Evolutionary conservation across 805 yeast species (phyloP), one percentile per base, ranked within the genome.

Genomic region (Kluyveromyces aestuarii): DNA sequence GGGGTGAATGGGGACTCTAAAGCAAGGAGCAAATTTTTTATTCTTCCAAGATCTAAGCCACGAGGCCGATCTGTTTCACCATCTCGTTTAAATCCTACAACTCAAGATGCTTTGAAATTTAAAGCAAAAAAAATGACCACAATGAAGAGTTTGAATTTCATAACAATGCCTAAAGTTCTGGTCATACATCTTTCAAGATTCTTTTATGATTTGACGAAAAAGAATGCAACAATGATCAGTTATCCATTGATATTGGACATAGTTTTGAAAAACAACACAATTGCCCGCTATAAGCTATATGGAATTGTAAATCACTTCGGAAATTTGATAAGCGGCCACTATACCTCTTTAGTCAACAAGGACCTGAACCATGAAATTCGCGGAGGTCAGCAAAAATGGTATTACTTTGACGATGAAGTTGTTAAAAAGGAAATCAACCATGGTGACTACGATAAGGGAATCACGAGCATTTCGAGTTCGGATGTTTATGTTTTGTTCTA

Each of bases 181-280:
- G 82, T 91, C 19, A 78, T 91, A 41, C 96, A 91, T 63, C 74
- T 91, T 53, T 89, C 95, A 53, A 71, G 99, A 55, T 91, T 91
- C 66, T 66, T 57, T 59, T 74, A 70, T 57, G 77, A 74, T 52
- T 62, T 80, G 39, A 74, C 81, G 1, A 80, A 79, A 57, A 79
- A 80, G 55, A 71, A 72, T 50, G 60, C 73, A 46, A 71, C 80
- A 0, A 64, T 69, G 17, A 74, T 82, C 21, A 71, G 74, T 38
- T 82, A 80, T 52, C 87, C 87, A 3, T 57, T 79, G 43, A 66
- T 72, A 10, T 64, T 82, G 44, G 73, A 73, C 50, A 77, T 81
- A 51, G 69, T 70, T 30, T 66, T 72, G 21, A 64, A 68, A 37
- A 71, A 65, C n/a, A 49, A 58, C 19, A 61, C 42, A 25, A 57